phyloP scores from a whole-genome alignment of 2,329 filamentous ascomycete species.

The Stagonosporopsis chrysanthemi region DNA sequence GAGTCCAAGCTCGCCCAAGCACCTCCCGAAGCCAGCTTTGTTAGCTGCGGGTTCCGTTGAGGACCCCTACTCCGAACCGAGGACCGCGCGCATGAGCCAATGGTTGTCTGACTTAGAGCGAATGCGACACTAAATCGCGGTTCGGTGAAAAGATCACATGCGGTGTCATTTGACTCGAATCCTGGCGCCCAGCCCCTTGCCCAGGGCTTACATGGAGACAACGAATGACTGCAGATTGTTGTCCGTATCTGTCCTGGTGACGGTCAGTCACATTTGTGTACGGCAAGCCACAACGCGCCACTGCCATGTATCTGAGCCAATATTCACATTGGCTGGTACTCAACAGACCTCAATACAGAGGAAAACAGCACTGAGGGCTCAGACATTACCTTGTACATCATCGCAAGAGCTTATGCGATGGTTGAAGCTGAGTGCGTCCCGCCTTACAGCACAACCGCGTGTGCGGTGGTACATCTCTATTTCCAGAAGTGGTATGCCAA shows the following conservation, averaged over 20 bases:
- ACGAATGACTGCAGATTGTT: conserved; percentile 28
- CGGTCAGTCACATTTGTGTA: conserved; percentile 9
- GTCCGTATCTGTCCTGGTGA: conserved; percentile 25
- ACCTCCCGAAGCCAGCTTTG: conserved; percentile 14
- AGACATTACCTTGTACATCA: background rate
- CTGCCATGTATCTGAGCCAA: conserved; percentile 15
- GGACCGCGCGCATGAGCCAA: conserved; percentile 33
- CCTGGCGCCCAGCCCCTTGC: conserved; percentile 16
- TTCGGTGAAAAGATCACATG: conserved; percentile 21
- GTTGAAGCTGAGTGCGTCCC: conserved; percentile 23
- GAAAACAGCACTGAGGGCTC: background rate
- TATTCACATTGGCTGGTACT: conserved; percentile 3
- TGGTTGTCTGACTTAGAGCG: conserved; percentile 26
- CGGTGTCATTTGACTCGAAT: conserved; percentile 6
- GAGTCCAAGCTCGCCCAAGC: conserved; percentile 41
- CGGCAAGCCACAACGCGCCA: conserved; percentile 21
- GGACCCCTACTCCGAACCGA: conserved; percentile 25
- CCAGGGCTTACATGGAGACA: conserved; percentile 23
- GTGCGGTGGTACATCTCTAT: conserved; percentile 24
- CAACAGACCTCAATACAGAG: background rate
- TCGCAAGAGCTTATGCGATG: conserved; percentile 17
- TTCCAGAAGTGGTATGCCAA: conserved; percentile 22
- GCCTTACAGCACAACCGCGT: conserved; percentile 18
- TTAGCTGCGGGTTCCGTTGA: conserved; percentile 19
- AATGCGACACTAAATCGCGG: conserved; percentile 27